Evolutionary conservation across 1,284 basidiomycete genomes (phyloP).

Genomic region (Leccinum fallax): DNA sequence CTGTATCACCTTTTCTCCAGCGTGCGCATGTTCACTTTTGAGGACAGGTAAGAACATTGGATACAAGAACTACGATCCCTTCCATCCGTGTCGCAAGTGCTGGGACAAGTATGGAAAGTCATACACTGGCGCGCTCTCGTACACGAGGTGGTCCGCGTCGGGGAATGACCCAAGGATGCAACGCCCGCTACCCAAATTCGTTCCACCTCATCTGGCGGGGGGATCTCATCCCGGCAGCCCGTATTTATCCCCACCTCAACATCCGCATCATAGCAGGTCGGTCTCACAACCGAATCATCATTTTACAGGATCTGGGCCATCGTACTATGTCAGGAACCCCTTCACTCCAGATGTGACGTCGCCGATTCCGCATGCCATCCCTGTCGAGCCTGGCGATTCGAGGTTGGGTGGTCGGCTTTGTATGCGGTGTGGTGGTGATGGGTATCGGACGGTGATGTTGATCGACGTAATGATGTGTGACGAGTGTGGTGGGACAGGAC

Average conservation of each 20-base stretch:
- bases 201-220: constrained; percentile 22
- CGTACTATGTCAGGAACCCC: constrained; percentile 28
- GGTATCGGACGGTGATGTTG: constrained; percentile 53
- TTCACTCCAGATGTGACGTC: constrained; percentile 29
- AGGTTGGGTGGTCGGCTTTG: constrained; percentile 67
- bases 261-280: constrained; percentile 21
- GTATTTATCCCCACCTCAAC: constrained; percentile 7
- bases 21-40: background rate
- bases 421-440: constrained; percentile 64
- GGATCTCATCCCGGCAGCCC: constrained; percentile 30
- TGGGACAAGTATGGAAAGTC: constrained; percentile 66
- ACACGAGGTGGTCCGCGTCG: constrained; percentile 47
- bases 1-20: background rate
- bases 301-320: constrained; percentile 8
- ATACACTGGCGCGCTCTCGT: constrained; percentile 60
- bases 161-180: constrained; percentile 27
- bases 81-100: constrained; percentile 66
- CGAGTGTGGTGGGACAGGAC: constrained; percentile 62
- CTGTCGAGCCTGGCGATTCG: constrained; percentile 67
- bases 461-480: constrained; percentile 54
- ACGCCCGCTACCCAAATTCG: constrained; percentile 33
- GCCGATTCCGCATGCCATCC: constrained; percentile 49
- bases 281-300: constrained; percentile 17
- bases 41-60: constrained; percentile 66
- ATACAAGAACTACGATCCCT: constrained; percentile 68